phyloP scores from a whole-genome alignment of 2,329 filamentous ascomycete species.

The Alternaria ethzedia region DNA sequence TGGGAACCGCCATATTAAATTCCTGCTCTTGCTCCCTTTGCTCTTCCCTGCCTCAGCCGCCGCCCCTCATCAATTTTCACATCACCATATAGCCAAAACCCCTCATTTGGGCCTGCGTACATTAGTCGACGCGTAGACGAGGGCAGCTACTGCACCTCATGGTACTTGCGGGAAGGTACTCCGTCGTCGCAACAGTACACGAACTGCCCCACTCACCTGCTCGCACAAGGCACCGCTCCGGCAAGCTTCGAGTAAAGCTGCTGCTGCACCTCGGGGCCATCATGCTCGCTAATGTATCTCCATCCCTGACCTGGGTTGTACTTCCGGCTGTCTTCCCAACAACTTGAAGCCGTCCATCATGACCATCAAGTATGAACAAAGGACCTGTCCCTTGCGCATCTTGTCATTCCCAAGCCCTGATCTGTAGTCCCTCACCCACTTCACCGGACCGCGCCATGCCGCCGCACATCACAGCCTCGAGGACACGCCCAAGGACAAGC shows the following conservation, averaged over 20 bases:
- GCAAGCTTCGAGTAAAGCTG: conserved; percentile 17
- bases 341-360: background rate
- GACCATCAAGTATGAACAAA: background rate
- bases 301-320: background rate
- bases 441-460: background rate
- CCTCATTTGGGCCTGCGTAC: conserved; percentile 35
- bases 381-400: background rate
- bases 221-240: conserved; percentile 24
- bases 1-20: background rate
- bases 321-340: background rate
- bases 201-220: conserved; percentile 6
- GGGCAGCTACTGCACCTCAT: conserved; percentile 30
- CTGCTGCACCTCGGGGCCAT: conserved; percentile 25
- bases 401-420: background rate
- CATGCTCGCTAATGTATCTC: conserved; percentile 6
- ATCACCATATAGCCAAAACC: conserved; percentile 6
- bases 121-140: conserved; percentile 31
- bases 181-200: conserved; percentile 23
- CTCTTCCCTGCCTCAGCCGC: background rate
- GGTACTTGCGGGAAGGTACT: conserved; percentile 26
- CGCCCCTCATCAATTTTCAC: conserved; percentile 10
- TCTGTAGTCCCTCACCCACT: background rate
- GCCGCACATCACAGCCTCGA: background rate
- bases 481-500: background rate
- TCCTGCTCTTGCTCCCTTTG: background rate